A percentile compares a stretch with the other conserved stretches of the same genome.
Evolutionary conservation across 1,139 yeast genomes (phyloP).

Genomic region (Blastobotrys raffinosifermentans): DNA sequence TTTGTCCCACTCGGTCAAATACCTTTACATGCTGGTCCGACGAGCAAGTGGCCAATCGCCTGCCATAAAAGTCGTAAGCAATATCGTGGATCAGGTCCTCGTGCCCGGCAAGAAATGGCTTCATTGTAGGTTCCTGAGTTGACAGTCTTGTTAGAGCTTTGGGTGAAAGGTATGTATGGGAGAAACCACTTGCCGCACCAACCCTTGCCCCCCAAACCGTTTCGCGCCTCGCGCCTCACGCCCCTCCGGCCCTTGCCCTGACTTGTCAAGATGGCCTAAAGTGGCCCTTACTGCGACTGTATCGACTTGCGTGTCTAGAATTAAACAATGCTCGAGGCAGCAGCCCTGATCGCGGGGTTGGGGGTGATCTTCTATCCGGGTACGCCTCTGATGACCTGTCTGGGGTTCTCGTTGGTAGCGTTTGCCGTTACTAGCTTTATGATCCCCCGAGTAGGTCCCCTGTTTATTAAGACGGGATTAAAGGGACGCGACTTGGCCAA

Average conservation of each 20-base stretch:
- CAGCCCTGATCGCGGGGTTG: conserved; percentile 8
- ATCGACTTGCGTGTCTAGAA: too few relatives aligned
- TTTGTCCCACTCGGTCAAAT: conserved; percentile 53
- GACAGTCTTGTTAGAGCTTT: too few relatives aligned
- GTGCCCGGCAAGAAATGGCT: conserved; percentile 81
- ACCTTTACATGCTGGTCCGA: conserved; percentile 89
- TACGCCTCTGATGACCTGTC: conserved; percentile 26
- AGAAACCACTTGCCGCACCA: too few relatives aligned
- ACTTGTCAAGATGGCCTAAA: too few relatives aligned
- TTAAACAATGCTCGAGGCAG: too few relatives aligned
- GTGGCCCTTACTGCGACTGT: too few relatives aligned
- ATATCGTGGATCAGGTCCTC: conserved; percentile 87
- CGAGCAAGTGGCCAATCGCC: conserved; percentile 83
- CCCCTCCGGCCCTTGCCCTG: too few relatives aligned
- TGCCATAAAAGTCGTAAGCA: conserved; percentile 77
- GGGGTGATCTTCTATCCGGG: conserved; percentile 20
- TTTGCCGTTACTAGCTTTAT: conserved; percentile 51
- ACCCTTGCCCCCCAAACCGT: too few relatives aligned
- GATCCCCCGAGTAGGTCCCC: conserved; percentile 61
- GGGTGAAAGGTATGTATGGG: too few relatives aligned
- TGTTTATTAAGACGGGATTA: conserved; percentile 72
- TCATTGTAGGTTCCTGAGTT: too few relatives aligned
- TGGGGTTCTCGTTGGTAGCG: conserved; percentile 65
- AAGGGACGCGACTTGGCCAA: conserved; percentile 82
- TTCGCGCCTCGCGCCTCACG: too few relatives aligned